These are phyloP conservation scores for Diplodia corticola DNA, from an alignment of 2,329 filamentous ascomycete species.

Conservation along the genomic window DNA sequence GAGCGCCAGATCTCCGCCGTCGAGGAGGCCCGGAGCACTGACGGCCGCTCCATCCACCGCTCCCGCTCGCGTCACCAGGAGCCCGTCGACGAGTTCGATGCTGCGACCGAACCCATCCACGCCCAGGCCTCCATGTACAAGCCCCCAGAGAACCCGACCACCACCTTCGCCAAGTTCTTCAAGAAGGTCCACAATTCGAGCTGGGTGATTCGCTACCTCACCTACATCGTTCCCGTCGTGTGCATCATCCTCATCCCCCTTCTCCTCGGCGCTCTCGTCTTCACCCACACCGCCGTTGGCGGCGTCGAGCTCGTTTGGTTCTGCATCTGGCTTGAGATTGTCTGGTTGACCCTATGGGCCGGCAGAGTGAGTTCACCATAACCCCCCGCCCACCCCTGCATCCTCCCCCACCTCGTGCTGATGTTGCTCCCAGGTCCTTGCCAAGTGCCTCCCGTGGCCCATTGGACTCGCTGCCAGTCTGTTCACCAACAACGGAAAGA, in stretches of 20 bases:
- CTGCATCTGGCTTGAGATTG: conserved; percentile 88
- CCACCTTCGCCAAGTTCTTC: conserved; percentile 62
- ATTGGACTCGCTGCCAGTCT: conserved; percentile 68
- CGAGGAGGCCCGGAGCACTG: conserved; percentile 37
- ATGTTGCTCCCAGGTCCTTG: conserved; percentile 51
- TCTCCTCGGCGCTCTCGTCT: conserved; percentile 63
- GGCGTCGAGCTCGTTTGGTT: conserved; percentile 86
- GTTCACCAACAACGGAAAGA: conserved; percentile 84
- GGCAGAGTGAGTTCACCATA: conserved; percentile 49
- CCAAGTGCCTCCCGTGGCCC: conserved; percentile 63
- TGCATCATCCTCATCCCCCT: conserved; percentile 67
- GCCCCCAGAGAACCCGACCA: conserved; percentile 63
- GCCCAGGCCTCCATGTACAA: conserved; percentile 66
- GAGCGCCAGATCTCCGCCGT: conserved; percentile 59
- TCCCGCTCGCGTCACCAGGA: conserved; percentile 57
- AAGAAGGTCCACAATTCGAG: conserved; percentile 66
- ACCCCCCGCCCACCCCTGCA: too few relatives aligned
- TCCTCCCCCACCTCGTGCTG: neutral
- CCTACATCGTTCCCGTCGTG: conserved; percentile 68
- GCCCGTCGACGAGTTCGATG: conserved; percentile 65
- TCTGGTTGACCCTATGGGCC: conserved; percentile 90
- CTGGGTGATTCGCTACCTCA: conserved; percentile 67
- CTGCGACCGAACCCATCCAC: conserved; percentile 67
- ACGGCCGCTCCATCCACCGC: conserved; percentile 49
- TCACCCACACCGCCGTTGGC: conserved; percentile 63